Base-by-base conservation (phyloP, 345 rosid genomes). In the Draba incana region DNA sequence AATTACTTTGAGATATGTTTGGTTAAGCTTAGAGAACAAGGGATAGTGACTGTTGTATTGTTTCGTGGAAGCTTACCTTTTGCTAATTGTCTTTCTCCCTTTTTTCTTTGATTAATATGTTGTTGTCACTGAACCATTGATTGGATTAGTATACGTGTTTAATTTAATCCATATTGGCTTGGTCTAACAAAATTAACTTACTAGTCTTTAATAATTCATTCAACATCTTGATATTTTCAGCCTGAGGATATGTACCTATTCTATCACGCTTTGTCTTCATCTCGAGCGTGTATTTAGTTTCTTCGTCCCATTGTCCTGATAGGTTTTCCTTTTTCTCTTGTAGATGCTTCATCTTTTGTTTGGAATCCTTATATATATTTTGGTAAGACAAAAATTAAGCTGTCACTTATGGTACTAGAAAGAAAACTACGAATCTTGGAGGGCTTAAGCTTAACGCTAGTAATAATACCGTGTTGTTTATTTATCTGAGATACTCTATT, bases 1-100 rank as follows among this genome's bases (percentile, higher is more conserved):
- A 73, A 6, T 66, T 44, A 73, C 67, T 66, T 62, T 59, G 33
- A 42, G 70, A 12, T 50, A 13, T 57, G 63, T 43, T 66, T n/a
- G 67, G 66, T 51, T 62, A 66, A 73, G 50, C 66, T 73, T 73
- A 51, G 23, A 25, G 77, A 43, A 73, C 50, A 66, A 65, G 71
- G 66, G 66, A 58, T 57, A 23, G 72, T 42, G 67, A 57, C 12
- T 66, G 62, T 58, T 58, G 6, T 43, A 5, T 3, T 65, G 61
- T 66, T 73, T 66, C 77, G 13, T 66, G 53, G 77, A 73, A 73
- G 62, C 66, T 73, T 73, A 49, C 38, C 4, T 46, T 43, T 55
- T 30, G 52, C 45, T 23, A 51, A 5, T 20, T 45, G 63, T 73
- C 72, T 41, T 42, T 66, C 10, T 64, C 76, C 33, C 14, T 3